Conservation (phyloP, 345 rosid species). For the Brassica napus region DNA sequence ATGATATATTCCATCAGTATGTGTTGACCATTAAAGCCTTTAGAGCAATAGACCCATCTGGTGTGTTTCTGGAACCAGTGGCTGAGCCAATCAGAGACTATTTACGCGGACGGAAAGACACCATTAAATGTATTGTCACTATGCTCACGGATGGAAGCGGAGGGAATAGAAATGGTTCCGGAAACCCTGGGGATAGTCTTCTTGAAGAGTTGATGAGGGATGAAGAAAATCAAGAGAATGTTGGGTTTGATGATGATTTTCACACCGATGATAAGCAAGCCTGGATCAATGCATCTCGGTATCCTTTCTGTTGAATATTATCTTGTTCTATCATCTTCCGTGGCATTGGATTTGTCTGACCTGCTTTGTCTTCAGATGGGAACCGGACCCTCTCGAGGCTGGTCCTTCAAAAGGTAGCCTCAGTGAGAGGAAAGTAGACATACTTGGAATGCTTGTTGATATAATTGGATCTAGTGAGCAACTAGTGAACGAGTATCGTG, state of each 20-base stretch:
- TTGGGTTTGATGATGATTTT: slow-evolving; percentile 71
- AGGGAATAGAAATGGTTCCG: slow-evolving; percentile 79
- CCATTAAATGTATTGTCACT: slow-evolving; percentile 94
- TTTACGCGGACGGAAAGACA: slow-evolving; percentile 87
- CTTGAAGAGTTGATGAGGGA: slow-evolving; percentile 96
- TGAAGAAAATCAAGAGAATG: slow-evolving; percentile 79
- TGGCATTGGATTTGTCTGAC: slow-evolving; percentile 15
- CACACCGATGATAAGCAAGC: slow-evolving; percentile 86
- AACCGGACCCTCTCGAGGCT: slow-evolving; percentile 95
- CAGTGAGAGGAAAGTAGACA: slow-evolving; percentile 82
- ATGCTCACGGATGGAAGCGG: slow-evolving; percentile 96
- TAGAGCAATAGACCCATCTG: slow-evolving; percentile 89
- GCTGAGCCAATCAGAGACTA: slow-evolving; percentile 97
- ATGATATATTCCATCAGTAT: slow-evolving; percentile 97
- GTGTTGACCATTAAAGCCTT: slow-evolving; percentile 96
- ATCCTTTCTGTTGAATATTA: slow-evolving; percentile 16
- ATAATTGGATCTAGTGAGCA: slow-evolving; percentile 96
- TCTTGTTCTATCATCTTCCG: slow-evolving; percentile 9
- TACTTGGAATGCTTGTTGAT: slow-evolving; percentile 90
- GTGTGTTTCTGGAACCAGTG: slow-evolving; percentile 91
- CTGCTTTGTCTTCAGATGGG: slow-evolving; percentile 66
- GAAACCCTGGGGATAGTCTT: slow-evolving; percentile 90
- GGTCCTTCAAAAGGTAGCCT: slow-evolving; percentile 85
- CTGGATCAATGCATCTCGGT: slow-evolving; percentile 78
- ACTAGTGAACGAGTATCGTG: slow-evolving; percentile 89